phyloP scores from a whole-genome alignment of 441 rosid species.

The Eruca vesicaria region DNA sequence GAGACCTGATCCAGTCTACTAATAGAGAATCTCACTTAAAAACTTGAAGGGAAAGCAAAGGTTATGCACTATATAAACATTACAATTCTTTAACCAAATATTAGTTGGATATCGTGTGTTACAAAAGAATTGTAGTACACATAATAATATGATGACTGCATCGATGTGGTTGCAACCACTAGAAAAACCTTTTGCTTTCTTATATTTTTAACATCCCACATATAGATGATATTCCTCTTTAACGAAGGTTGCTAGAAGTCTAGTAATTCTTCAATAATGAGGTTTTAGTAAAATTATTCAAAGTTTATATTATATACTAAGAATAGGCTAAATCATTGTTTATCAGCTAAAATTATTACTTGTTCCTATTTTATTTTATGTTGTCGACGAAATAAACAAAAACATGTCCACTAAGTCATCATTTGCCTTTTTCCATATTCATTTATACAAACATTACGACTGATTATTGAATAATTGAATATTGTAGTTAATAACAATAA shows the following conservation, averaged over 20 bases:
- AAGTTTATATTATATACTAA: no score
- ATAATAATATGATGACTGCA: conserved; percentile 18
- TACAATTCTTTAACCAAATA: conserved; percentile 14
- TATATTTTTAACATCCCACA: conserved; percentile 14
- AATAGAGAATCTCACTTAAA: background rate
- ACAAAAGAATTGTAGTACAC: conserved; percentile 8
- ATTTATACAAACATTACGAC: background rate
- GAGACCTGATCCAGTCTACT: background rate
- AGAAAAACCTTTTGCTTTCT: conserved; percentile 15
- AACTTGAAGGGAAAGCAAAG: conserved; percentile 29
- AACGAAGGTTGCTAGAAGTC: background rate
- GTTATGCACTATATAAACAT: background rate
- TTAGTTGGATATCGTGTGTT: conserved; percentile 25
- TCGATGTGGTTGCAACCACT: conserved; percentile 33
- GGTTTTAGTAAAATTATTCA: no score
- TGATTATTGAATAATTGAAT: background rate
- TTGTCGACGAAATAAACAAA: background rate
- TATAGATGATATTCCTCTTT: background rate
- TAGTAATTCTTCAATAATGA: background rate
- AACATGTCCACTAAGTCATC: background rate
- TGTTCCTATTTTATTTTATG: background rate
- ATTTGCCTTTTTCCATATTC: background rate
- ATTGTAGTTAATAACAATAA: background rate
- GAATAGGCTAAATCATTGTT: background rate
- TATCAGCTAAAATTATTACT: background rate